Evolutionary conservation across 2,329 filamentous ascomycete species (phyloP).

Genomic region (Ceratocystis papillata): DNA sequence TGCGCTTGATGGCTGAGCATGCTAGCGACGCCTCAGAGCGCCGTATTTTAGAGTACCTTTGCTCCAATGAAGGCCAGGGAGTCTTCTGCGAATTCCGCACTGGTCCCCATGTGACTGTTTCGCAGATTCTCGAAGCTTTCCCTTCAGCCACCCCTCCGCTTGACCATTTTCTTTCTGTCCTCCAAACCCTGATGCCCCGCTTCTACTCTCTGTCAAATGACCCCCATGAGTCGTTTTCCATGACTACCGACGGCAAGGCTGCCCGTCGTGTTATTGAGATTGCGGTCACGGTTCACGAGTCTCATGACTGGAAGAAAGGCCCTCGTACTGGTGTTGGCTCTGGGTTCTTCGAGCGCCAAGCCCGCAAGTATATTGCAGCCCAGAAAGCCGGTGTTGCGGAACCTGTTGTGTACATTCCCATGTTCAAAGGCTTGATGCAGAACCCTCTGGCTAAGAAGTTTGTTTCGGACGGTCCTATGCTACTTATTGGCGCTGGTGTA

Average conservation of each 20-base stretch:
- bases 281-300: slow-evolving; percentile 91
- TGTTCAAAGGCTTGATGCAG: slow-evolving; percentile 97
- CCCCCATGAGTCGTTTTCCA: slow-evolving; percentile 63
- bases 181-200: slow-evolving; percentile 86
- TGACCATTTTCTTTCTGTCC: slow-evolving; percentile 64
- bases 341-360: slow-evolving; percentile 84
- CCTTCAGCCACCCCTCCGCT: slow-evolving; percentile 82
- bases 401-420: slow-evolving; percentile 59
- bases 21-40: slow-evolving; percentile 70
- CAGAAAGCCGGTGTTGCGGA: slow-evolving; percentile 47
- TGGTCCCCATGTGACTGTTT: slow-evolving; percentile 71
- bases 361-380: slow-evolving; percentile 58
- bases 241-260: slow-evolving; percentile 44
- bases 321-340: slow-evolving; percentile 76
- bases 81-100: slow-evolving; percentile 91
- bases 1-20: slow-evolving; percentile 77
- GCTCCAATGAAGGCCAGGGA: slow-evolving; percentile 80
- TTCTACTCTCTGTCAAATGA: slow-evolving; percentile 98
- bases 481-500: slow-evolving; percentile 90
- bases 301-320: slow-evolving; percentile 62
- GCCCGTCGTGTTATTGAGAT: slow-evolving; percentile 79
- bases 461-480: slow-evolving; percentile 88
- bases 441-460: slow-evolving; percentile 91
- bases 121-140: slow-evolving; percentile 82
- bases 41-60: slow-evolving; percentile 77